These are phyloP conservation scores for Teratosphaeria zuluensis DNA, from an alignment of 2,329 filamentous ascomycete species.

Conservation along the genomic window DNA sequence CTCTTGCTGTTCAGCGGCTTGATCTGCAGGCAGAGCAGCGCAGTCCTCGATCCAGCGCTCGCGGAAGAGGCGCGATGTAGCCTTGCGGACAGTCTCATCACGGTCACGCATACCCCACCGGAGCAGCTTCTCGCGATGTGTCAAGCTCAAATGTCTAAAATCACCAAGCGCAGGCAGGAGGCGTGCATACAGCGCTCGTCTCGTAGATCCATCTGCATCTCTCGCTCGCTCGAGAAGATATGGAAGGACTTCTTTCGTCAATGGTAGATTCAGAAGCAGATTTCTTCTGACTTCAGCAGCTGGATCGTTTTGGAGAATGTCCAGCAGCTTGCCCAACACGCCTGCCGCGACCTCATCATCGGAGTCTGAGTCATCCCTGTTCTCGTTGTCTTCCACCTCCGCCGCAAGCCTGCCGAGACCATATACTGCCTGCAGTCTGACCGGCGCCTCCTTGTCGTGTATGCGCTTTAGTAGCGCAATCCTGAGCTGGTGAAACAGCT, in stretches of 20 bases:
- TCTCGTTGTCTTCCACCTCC: slow-evolving; percentile 54
- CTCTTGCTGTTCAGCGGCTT: slow-evolving; percentile 43
- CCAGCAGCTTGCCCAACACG: slow-evolving; percentile 71
- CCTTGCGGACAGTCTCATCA: slow-evolving; percentile 88
- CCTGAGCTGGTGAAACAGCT: slow-evolving; percentile 73
- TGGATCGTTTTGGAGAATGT: slow-evolving; percentile 85
- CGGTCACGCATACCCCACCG: slow-evolving; percentile 90
- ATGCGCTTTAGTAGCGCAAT: slow-evolving; percentile 74
- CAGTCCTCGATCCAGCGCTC: slow-evolving; percentile 98
- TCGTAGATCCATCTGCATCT: slow-evolving; percentile 75
- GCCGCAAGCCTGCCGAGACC: slow-evolving; percentile 75
- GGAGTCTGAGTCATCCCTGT: slow-evolving; percentile 60
- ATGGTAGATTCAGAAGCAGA: slow-evolving; percentile 80
- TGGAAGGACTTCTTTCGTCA: slow-evolving; percentile 70
- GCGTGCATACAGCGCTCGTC: slow-evolving; percentile 76
- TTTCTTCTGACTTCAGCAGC: slow-evolving; percentile 87
- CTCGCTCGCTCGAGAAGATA: slow-evolving; percentile 83
- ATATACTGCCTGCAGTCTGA: slow-evolving; percentile 83
- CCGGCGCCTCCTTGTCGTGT: slow-evolving; percentile 86
- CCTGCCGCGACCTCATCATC: slow-evolving; percentile 57
- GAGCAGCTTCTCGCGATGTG: slow-evolving; percentile 89
- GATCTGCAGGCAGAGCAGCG: slow-evolving; percentile 54
- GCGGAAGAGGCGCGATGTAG: slow-evolving; percentile 78
- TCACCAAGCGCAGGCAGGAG: slow-evolving; percentile 83
- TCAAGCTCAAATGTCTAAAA: slow-evolving; percentile 84